Base-by-base conservation (phyloP, 2,329 filamentous ascomycete genomes). In the Aspergillus pseudoviridinutans region DNA sequence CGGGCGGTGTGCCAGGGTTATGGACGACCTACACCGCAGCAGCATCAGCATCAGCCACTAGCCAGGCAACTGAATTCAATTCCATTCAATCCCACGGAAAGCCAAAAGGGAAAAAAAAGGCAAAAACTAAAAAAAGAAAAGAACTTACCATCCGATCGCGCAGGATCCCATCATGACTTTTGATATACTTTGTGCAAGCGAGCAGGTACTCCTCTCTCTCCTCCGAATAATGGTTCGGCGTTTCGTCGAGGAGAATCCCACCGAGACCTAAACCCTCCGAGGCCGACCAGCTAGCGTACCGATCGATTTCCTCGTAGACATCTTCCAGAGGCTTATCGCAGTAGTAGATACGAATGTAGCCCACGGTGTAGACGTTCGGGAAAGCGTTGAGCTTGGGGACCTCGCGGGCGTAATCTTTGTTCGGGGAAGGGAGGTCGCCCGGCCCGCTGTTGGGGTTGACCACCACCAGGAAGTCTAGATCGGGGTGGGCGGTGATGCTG, bases 261-360 rank as follows among this genome's bases (percentile, higher is more conserved):
- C 56, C 49, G 7, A 63, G 35, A 28, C 59, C 59, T 28, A 63
- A 49, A 9, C 53, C 53, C 22, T 58, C 46, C 0, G 56, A 49
- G 10, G 32, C 28, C 4, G 59, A 51, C 61, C 61, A 63, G 10
- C 50, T 42, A 46, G 59, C 61, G 42, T 63, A 63, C 20, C 54
- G 58, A 50, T 60, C 55, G n/a, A 64, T 57, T 49, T 66, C 64
- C n/a, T 54, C 57, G 35, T 25, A 58, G 22, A 54, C 44, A 2
- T 57, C 54, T 1, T n/a, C 24, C 29, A 62, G 49, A 52, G 63
- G 59, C 59, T 64, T 66, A 25, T 44, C 54, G 62, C 64, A 66
- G 55, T 66, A 66, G 58, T 64, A 55, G 51, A 66, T 57, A 29
- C 62, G 62, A 41, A 66, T 61, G 44, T 66, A 66, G 47, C 64